Conservation (phyloP, 495 filamentous ascomycete genomes). For the Apiosordaria backusii region DNA sequence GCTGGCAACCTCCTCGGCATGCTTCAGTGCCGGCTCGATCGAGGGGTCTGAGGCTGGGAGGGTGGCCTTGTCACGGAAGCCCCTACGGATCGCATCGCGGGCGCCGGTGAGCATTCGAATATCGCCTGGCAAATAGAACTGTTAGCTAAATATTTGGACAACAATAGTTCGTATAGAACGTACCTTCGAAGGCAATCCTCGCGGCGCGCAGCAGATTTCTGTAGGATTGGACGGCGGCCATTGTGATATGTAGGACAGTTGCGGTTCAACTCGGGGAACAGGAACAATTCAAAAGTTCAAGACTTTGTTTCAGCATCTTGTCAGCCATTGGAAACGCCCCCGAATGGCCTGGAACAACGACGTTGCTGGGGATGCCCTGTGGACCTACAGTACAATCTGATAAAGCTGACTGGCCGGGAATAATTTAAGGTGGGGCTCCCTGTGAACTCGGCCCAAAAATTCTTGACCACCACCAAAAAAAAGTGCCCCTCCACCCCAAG, state of each 20-base stretch:
- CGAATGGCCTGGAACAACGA: background rate
- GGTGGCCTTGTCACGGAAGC: slow-evolving; percentile 63
- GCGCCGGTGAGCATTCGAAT: slow-evolving; percentile 61
- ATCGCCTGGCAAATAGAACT: slow-evolving; percentile 56
- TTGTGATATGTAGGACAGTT: slow-evolving; percentile 24
- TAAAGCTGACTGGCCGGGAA: slow-evolving; percentile 6
- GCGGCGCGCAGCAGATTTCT: slow-evolving; percentile 78
- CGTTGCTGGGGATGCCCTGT: background rate
- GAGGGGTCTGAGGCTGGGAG: slow-evolving; percentile 53
- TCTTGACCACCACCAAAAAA: slow-evolving; percentile 18
- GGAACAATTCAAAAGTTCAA: background rate
- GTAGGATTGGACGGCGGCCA: slow-evolving; percentile 72
- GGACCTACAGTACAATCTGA: background rate
- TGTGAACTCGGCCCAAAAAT: slow-evolving; percentile 19
- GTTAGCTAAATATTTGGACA: background rate
- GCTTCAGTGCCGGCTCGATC: slow-evolving; percentile 53
- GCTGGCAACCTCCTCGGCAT: slow-evolving; percentile 78
- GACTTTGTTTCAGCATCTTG: background rate
- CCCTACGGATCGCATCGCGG: slow-evolving; percentile 61
- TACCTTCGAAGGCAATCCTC: slow-evolving; percentile 79
- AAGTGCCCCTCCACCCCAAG: slow-evolving; percentile 23
- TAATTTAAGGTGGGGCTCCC: slow-evolving; percentile 5
- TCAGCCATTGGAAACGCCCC: background rate
- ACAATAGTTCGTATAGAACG: background rate
- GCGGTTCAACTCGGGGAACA: background rate